Base-by-base conservation (phyloP, 73 alveolate genomes). In the Stentor roeselii region DNA sequence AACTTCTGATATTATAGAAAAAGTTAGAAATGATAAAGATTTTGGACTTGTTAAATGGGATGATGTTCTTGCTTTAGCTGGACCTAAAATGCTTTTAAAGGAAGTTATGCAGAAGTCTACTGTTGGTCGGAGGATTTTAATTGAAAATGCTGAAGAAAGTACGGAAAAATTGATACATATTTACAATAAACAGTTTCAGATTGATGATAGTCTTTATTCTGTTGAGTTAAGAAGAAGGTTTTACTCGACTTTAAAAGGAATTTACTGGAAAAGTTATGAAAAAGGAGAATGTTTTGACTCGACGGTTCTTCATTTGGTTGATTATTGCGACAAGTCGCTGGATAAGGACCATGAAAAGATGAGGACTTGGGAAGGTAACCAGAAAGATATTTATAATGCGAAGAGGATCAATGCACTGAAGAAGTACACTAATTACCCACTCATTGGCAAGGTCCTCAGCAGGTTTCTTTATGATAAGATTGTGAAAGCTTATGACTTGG, bases 231-330 rank as follows among this genome's bases (percentile, higher is more conserved):
- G 86, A 34, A 85, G 84, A 39, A 42, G 91, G 39, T 86, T 78
- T 82, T 42, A 75, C n/a, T 59, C 80, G 60, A 80, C 84, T 0
- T 59, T 86, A 6, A 86, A 82, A 80, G 91, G 91, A 30, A 40
- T 86, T 31, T 86, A 78, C 39, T 86, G 91, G 91, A 59, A 86
- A 27, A 59, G 38, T 75, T 86, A 42, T 60, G 91, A 86, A 60
- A 67, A 40, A 32, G 87, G 91, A 1, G 59, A 80, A 42, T 86
- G 91, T 38, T 86, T 82, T 14, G 40, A 41, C 3, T 59, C 50
- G 2, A 14, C 91, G 11, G 83, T 59, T 38, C 37, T 78, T 3
- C 76, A 75, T 31, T 78, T 86, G 3, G 40, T 86, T 32, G 91
- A 86, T 36, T 59, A 75, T 35, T 78, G 85, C 34, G 84, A 86